phyloP scores from a whole-genome alignment of 768 basidiomycete species.

The Heimioporus sp. region DNA sequence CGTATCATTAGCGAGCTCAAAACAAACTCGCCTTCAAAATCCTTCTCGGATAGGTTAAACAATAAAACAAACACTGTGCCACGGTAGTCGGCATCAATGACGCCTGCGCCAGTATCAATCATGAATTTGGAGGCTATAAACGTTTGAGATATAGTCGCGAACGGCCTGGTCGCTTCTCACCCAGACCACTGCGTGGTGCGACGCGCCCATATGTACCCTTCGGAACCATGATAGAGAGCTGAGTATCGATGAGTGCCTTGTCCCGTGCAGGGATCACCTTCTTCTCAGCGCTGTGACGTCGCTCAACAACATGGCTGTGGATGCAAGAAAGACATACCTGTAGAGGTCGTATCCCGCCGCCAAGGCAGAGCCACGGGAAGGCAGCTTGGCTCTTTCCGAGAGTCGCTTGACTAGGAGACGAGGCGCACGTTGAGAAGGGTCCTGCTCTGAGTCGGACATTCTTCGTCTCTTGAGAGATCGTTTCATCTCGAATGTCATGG shows the following conservation, averaged over 20 bases:
- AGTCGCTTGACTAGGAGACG: slow-evolving; percentile 82
- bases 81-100: slow-evolving; percentile 95
- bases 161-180: slow-evolving; percentile 43
- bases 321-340: slow-evolving; percentile 47
- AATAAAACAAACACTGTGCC: slow-evolving; percentile 88
- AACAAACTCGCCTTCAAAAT: slow-evolving; percentile 68
- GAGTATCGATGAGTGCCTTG: slow-evolving; percentile 89
- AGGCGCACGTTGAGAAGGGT: slow-evolving; percentile 34
- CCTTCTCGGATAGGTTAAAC: slow-evolving; percentile 88
- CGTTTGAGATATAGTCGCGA: neutral
- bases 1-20: neutral
- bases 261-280: slow-evolving; percentile 85
- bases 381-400: slow-evolving; percentile 77
- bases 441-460: slow-evolving; percentile 42
- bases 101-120: slow-evolving; percentile 97
- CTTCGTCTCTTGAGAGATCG: slow-evolving; percentile 59
- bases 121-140: slow-evolving; percentile 88
- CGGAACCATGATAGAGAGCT: slow-evolving; percentile 92
- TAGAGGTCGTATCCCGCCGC: slow-evolving; percentile 97
- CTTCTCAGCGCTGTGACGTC: slow-evolving; percentile 65
- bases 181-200: slow-evolving; percentile 92
- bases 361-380: slow-evolving; percentile 81
- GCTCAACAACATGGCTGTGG: slow-evolving; percentile 2
- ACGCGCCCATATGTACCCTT: slow-evolving; percentile 94
- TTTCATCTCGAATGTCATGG: slow-evolving; percentile 24